Conservation (phyloP, 129 eudicot genomes). For the Artemisia argyi region DNA sequence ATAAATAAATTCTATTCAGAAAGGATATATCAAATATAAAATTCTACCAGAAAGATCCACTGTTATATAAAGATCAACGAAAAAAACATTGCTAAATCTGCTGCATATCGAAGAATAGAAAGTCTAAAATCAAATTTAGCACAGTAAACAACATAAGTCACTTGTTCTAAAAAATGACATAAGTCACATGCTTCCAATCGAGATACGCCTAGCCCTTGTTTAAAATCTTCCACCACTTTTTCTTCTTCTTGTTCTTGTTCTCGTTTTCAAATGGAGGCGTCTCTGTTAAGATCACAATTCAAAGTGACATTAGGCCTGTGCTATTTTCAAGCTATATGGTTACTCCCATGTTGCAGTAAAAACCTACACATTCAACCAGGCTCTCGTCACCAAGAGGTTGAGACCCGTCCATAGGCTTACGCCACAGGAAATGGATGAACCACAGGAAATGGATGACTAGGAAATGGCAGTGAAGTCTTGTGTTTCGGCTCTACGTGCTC, state of each 20-base stretch:
- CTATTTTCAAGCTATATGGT: neutral
- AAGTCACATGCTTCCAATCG: neutral
- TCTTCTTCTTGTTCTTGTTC: conserved; percentile 27
- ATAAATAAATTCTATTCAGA: neutral
- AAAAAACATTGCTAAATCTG: neutral
- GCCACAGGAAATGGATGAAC: conserved; percentile 67
- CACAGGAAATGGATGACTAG: conserved; percentile 51
- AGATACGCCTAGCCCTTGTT: neutral
- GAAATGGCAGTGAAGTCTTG: conserved; percentile 43
- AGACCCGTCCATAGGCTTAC: conserved; percentile 84
- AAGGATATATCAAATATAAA: neutral
- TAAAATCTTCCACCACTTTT: conserved; percentile 50
- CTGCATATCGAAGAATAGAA: neutral
- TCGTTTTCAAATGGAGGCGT: conserved; percentile 27
- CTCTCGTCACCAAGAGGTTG: conserved; percentile 90
- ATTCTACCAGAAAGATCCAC: neutral
- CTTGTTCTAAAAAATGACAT: neutral
- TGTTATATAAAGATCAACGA: neutral
- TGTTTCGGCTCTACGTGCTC: conserved; percentile 53
- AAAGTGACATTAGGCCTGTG: neutral
- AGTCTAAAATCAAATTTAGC: neutral
- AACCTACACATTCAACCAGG: conserved; percentile 84
- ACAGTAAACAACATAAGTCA: neutral
- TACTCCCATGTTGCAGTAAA: neutral
- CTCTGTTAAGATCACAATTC: conserved; percentile 36